A percentile compares a stretch with the other conserved stretches of the same genome.
These are phyloP conservation scores for Candida ipomoeae DNA, from an alignment of 805 yeast genomes.

Conservation along the genomic window DNA sequence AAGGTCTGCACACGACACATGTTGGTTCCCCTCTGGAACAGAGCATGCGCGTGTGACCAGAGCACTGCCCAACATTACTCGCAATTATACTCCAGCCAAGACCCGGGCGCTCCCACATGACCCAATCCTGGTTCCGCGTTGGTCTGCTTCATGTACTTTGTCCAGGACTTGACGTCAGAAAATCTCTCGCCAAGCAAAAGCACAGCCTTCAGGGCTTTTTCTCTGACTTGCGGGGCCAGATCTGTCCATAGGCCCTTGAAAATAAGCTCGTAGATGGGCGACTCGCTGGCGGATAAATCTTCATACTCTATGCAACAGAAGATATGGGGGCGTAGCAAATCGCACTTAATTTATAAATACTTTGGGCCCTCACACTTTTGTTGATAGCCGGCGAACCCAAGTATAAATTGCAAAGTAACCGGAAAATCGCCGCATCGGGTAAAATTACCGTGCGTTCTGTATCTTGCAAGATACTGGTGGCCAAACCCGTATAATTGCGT, in stretches of 20 bases:
- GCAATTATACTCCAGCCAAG: slow-evolving; percentile 14
- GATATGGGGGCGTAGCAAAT: slow-evolving; percentile 12
- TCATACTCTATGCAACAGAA: slow-evolving; percentile 15
- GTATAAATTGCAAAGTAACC: slow-evolving; percentile 15
- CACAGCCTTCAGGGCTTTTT: slow-evolving; percentile 10
- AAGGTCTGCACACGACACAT: slow-evolving; percentile 1
- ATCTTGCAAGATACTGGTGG: neutral
- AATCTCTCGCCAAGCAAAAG: slow-evolving; percentile 10
- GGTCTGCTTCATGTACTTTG: slow-evolving; percentile 10
- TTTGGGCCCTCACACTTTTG: slow-evolving; percentile 5
- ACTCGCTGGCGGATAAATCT: slow-evolving; percentile 13
- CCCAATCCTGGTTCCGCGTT: slow-evolving; percentile 8
- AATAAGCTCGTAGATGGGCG: slow-evolving; percentile 13
- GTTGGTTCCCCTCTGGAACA: neutral
- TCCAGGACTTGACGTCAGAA: slow-evolving; percentile 15
- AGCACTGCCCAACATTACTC: neutral
- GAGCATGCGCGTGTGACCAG: neutral
- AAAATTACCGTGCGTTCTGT: slow-evolving; percentile 1
- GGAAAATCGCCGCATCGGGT: slow-evolving; percentile 7
- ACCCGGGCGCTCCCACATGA: slow-evolving; percentile 13
- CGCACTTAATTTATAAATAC: slow-evolving; percentile 9
- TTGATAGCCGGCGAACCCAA: slow-evolving; percentile 13
- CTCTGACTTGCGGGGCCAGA: slow-evolving; percentile 11
- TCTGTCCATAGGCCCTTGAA: slow-evolving; percentile 15
- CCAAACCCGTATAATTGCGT: neutral